phyloP scores from a whole-genome alignment of 345 rosid genomes.

The Barbarea vulgaris region DNA sequence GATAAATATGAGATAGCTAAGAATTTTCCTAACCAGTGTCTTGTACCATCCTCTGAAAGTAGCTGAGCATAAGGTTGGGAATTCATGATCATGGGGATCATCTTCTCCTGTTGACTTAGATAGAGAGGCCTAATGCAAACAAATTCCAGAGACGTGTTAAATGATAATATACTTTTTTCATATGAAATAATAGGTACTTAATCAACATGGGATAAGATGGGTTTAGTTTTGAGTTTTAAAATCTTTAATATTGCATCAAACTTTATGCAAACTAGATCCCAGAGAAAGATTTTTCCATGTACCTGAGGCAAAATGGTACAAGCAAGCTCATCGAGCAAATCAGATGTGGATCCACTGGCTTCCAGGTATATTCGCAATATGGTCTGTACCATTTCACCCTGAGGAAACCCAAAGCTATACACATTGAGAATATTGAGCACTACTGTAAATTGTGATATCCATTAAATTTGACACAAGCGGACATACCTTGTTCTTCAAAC shows the following conservation, averaged over 20 bases:
- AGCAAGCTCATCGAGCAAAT: constrained; percentile 71
- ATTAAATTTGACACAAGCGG: constrained; percentile 15
- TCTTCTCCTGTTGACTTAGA: constrained; percentile 41
- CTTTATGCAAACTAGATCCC: not conserved
- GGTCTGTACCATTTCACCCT: constrained; percentile 77
- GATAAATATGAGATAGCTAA: not conserved
- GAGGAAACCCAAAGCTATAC: constrained; percentile 32
- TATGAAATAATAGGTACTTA: not conserved
- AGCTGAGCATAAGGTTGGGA: constrained; percentile 60
- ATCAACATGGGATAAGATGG: constrained; percentile 1
- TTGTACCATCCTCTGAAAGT: constrained; percentile 77
- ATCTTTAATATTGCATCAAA: constrained; percentile 2
- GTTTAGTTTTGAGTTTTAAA: not conserved
- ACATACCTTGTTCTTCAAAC: constrained; percentile 78
- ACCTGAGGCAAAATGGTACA: constrained; percentile 77
- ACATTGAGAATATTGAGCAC: constrained; percentile 29
- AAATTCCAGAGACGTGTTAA: not conserved
- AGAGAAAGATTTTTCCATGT: constrained; percentile 2
- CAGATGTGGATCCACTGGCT: constrained; percentile 58
- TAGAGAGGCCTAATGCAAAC: constrained; percentile 51
- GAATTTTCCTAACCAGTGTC: constrained; percentile 59
- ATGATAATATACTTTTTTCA: no score
- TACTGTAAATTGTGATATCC: not conserved
- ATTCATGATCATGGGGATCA: constrained; percentile 48
- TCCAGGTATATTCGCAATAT: constrained; percentile 69